Conservation (phyloP, 352 stramenopile species). For the Pythium myriotylum region DNA sequence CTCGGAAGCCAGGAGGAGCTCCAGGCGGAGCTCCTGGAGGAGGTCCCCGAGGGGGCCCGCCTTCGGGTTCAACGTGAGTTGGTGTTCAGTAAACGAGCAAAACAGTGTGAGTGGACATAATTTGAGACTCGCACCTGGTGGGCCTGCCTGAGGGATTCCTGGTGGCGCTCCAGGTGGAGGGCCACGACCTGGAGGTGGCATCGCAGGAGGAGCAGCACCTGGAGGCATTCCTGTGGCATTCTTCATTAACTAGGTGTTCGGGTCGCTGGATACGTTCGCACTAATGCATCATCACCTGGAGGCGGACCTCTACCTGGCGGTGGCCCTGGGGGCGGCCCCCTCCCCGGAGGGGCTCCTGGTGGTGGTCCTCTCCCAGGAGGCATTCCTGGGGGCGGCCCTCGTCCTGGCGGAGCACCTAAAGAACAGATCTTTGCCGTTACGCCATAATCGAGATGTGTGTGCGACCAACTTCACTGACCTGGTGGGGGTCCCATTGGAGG, state of each 20-base stretch:
- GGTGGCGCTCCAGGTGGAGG: slow-evolving; percentile 30
- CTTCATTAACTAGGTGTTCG: too few species aligned
- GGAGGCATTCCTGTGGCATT: neutral
- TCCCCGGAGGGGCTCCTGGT: slow-evolving; percentile 5
- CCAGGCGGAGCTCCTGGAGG: slow-evolving; percentile 39
- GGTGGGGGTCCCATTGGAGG: slow-evolving; percentile 46
- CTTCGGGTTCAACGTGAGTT: neutral
- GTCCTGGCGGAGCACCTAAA: neutral
- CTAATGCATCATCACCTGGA: too few species aligned
- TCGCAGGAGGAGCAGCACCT: slow-evolving; percentile 9
- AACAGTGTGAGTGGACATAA: too few species aligned
- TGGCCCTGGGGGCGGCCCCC: slow-evolving; percentile 36
- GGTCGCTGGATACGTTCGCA: too few species aligned
- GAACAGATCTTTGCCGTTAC: too few species aligned
- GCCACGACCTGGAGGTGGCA: slow-evolving; percentile 34
- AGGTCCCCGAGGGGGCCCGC: slow-evolving; percentile 18
- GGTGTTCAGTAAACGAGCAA: neutral
- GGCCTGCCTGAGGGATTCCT: slow-evolving; percentile 23
- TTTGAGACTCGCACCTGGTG: slow-evolving; percentile 5
- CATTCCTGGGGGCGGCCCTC: slow-evolving; percentile 1
- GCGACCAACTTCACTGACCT: slow-evolving; percentile 29
- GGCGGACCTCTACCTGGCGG: slow-evolving; percentile 9
- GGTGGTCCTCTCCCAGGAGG: slow-evolving; percentile 12
- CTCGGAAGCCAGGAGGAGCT: slow-evolving; percentile 29
- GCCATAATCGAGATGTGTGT: slow-evolving; percentile 1